Base-by-base conservation (phyloP, 352 stramenopile genomes). In the Bremia lactucae region DNA sequence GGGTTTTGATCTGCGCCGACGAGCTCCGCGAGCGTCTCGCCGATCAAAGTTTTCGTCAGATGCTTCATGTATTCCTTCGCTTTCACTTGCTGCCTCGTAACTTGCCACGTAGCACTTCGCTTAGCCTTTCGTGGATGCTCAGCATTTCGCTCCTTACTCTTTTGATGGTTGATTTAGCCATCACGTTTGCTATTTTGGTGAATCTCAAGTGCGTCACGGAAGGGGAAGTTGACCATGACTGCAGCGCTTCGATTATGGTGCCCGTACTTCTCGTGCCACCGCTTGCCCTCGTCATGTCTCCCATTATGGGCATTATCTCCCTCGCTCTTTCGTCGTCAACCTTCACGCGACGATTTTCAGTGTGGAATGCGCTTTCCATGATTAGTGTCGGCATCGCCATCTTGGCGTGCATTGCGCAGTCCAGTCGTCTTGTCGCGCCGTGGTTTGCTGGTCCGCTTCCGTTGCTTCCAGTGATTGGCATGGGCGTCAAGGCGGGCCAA, bases 281-380 rank as follows among this genome's bases (percentile, higher is more conserved):
- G 15, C 58, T 90, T 18, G 74, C 74, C 28, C 56, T 90, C 6
- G 52, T 90, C 8, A 33, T 87, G 11, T 80, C 77, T 20, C 77
- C 77, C 2, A 73, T 90, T 26, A 71, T 78, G 60, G 77, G 77
- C 13, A 85, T 87, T 36, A 55, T 87, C 9, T 80, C 74, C 22
- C 46, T 90, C 5, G 74, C 74, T 23, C 62, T 87, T 11, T 78
- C 68, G 6, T 90, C 74, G 1, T 74, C 70, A 13, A 69, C 65
- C 3, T 84, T 87, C 38, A 83, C 64, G 20, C 67, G 77, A 15
- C 69, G 72, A 0, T 90, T 76, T 47, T 72, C 74, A 31, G 64
- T 85, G 10, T 90, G 77, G 77, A 90, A 90, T 44, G 61, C 68
- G 26, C 65, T 85, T 1, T 90, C 77, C n/a, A 83, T 87, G 59